Conservation (phyloP, 2,329 filamentous ascomycete species). For the Phoma herbarum region DNA sequence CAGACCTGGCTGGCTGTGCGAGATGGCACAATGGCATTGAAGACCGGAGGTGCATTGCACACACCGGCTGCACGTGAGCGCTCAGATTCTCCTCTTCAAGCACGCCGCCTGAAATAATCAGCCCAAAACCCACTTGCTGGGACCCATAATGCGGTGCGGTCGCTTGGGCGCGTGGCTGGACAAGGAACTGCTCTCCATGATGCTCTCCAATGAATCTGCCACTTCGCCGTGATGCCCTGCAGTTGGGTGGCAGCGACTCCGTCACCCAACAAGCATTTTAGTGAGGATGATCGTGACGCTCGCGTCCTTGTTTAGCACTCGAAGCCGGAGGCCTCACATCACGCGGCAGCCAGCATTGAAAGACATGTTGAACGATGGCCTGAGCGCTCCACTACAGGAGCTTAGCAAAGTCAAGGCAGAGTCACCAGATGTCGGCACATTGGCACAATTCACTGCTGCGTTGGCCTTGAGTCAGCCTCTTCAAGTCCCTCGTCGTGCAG, state of each 20-base stretch:
- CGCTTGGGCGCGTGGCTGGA: constrained; percentile 35
- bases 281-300: constrained; percentile 13
- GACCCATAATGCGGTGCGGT: constrained; percentile 25
- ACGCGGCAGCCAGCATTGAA: constrained; percentile 15
- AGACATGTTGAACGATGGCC: constrained; percentile 16
- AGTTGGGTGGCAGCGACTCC: constrained; percentile 15
- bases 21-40: not conserved
- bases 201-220: constrained; percentile 26
- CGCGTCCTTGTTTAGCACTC: constrained; percentile 20
- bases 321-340: constrained; percentile 12
- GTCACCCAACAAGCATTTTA: constrained; percentile 12
- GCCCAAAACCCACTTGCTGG: constrained; percentile 32
- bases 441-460: constrained; percentile 18
- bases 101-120: constrained; percentile 28
- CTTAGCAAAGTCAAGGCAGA: constrained; percentile 15
- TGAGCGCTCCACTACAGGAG: constrained; percentile 19
- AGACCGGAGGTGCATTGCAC: constrained; percentile 21
- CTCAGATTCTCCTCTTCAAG: constrained; percentile 30
- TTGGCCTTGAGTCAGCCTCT: constrained; percentile 20
- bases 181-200: constrained; percentile 26
- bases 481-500: constrained; percentile 8
- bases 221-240: constrained; percentile 19
- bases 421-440: constrained; percentile 23
- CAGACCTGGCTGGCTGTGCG: constrained; percentile 4
- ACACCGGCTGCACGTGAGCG: constrained; percentile 34